Percentiles rank a stretch among this genome's conserved stretches.
Conservation (phyloP, 768 basidiomycete genomes). For the Calocybe indica region DNA sequence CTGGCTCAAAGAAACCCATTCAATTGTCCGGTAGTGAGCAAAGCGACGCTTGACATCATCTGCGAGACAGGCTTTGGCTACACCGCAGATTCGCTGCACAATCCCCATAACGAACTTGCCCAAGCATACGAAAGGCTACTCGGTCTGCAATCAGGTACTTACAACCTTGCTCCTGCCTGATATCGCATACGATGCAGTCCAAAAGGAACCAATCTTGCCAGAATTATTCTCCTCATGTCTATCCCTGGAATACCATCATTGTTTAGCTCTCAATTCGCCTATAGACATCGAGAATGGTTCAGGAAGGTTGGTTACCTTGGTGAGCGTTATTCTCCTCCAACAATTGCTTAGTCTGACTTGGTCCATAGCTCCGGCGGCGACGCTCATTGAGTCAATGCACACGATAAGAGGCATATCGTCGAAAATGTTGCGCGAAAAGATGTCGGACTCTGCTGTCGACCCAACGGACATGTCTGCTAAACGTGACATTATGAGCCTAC, state of each 20-base stretch:
- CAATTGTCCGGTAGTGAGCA: constrained; percentile 30
- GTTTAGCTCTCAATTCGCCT: constrained; percentile 30
- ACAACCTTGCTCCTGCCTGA: not conserved
- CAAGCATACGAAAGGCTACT: constrained; percentile 39
- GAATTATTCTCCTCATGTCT: constrained; percentile 25
- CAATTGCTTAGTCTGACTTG: no score
- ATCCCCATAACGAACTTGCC: constrained; percentile 41
- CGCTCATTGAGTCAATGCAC: constrained; percentile 33
- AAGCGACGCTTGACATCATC: constrained; percentile 48
- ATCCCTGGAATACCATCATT: constrained; percentile 32
- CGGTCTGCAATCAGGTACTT: constrained; percentile 29
- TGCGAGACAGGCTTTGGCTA: constrained; percentile 47
- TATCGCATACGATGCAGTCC: not conserved
- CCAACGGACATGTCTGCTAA: constrained; percentile 33
- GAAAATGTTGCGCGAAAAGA: constrained; percentile 35
- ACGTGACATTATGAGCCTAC: constrained; percentile 45
- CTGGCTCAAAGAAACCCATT: not conserved
- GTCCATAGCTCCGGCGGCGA: not conserved
- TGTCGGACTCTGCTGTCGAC: constrained; percentile 25
- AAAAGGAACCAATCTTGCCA: constrained; percentile 25
- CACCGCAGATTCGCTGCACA: constrained; percentile 34
- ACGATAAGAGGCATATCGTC: constrained; percentile 34
- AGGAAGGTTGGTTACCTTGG: constrained; percentile 14
- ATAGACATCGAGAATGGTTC: constrained; percentile 25
- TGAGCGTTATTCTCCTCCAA: constrained; percentile 4